phyloP scores from a whole-genome alignment of 1,284 basidiomycete genomes.

The Sporisorium graminicola region DNA sequence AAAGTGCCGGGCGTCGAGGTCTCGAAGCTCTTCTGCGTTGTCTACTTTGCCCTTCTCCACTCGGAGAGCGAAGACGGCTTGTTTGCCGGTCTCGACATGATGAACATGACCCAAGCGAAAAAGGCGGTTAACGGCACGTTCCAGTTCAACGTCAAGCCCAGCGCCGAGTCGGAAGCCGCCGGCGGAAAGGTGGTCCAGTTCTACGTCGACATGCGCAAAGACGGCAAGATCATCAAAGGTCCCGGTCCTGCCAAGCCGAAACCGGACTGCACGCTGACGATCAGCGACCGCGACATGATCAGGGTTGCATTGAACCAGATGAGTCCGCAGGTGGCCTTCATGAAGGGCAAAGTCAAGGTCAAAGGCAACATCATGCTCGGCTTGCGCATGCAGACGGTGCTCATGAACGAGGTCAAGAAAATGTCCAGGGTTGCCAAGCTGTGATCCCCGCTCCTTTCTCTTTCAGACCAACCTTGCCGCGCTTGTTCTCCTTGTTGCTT shows the following conservation, averaged over 20 bases:
- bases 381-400: conserved; percentile 55
- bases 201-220: conserved; percentile 58
- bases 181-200: conserved; percentile 40
- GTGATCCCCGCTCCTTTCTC: conserved; percentile 1
- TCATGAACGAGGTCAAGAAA: conserved; percentile 58
- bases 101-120: conserved; percentile 51
- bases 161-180: conserved; percentile 17
- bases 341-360: conserved; percentile 60
- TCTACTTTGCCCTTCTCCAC: conserved; percentile 55
- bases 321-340: conserved; percentile 57
- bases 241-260: conserved; percentile 53
- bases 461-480: no score
- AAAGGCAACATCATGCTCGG: conserved; percentile 63
- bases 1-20: conserved; percentile 50
- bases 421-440: conserved; percentile 53
- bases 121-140: conserved; percentile 60
- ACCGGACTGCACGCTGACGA: conserved; percentile 54
- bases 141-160: conserved; percentile 52
- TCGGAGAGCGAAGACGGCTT: conserved; percentile 49
- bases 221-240: conserved; percentile 46
- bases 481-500: background rate
- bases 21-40: conserved; percentile 43
- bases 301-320: conserved; percentile 51
- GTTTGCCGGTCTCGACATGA: conserved; percentile 55
- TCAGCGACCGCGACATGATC: conserved; percentile 62